Evolutionary conservation across 352 stramenopile genomes (phyloP).

Genomic region (Globisporangium irregulare): DNA sequence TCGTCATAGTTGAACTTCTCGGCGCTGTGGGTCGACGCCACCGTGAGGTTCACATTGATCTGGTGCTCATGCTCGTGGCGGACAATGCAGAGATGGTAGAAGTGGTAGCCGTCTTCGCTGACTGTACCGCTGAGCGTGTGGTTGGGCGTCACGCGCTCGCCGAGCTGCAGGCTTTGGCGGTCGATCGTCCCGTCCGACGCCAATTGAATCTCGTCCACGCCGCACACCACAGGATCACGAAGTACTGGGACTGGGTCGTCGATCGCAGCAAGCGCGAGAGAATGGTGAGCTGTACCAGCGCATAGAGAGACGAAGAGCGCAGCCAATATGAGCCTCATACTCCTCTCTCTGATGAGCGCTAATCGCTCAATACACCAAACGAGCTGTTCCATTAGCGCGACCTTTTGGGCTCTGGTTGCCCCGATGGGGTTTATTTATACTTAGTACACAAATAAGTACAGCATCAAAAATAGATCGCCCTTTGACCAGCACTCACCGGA

Average conservation of each 20-base stretch:
- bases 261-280: neutral
- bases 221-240: conserved; percentile 21
- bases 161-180: conserved; percentile 37
- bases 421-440: neutral
- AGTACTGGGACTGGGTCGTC: neutral
- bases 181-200: conserved; percentile 65
- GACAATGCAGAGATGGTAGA: conserved; percentile 72
- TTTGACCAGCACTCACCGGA: neutral
- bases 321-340: neutral
- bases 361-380: too few species aligned
- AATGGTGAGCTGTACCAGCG: neutral
- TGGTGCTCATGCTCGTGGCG: conserved; percentile 78
- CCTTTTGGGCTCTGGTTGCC: neutral
- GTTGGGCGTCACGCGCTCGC: conserved; percentile 56
- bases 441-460: neutral
- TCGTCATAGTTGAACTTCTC: conserved; percentile 25
- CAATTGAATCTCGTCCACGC: conserved; percentile 67
- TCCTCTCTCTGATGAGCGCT: neutral
- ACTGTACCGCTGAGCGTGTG: conserved; percentile 67
- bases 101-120: conserved; percentile 46
- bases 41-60: conserved; percentile 61
- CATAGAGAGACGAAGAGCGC: neutral
- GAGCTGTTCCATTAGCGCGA: neutral
- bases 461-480: neutral
- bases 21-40: conserved; percentile 3